Base-by-base conservation (phyloP, 2,329 filamentous ascomycete genomes). In the Aspergillus costaricaensis region DNA sequence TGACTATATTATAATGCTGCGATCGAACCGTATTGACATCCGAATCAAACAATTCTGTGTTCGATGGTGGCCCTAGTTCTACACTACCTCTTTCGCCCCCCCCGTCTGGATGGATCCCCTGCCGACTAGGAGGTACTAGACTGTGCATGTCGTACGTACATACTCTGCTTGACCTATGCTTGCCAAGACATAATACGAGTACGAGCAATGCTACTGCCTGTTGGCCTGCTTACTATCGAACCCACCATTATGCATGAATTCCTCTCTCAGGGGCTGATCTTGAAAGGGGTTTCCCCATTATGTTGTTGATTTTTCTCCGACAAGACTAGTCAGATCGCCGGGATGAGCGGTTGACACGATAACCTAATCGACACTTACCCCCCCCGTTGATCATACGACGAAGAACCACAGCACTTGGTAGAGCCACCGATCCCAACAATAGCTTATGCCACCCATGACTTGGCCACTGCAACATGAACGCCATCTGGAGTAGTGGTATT, bases 121-220 rank as follows among this genome's bases (percentile, higher is more conserved):
- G 12, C 32, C 47, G 30, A 30, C 47, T 50, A 50, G 52, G 39
- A 43, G 38, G n/a, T 43, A 55, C 52, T 55, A 44, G 53, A 39
- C 39, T 30, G 39, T 4, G n/a, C 30, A 30, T 55, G 41, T 44
- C 30, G 53, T 55, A 55, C 41, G 53, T 44, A 43, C 53, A 47
- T 47, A 5, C 32, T 17, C 44, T 44, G 25, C 25, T 50, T 19
- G 23, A 53, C 19, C 30, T 21, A 3, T 36, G 39, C n/a, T 55
- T 47, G 53, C 53, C 53, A 43, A 55, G 39, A 39, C 32, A 43
- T 36, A 47, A 55, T 55, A 55, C 53, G 53, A 55, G 53, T 55
- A 55, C 53, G 53, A 55, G 14, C 3, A n/a, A 27, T 39, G 25
- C 17, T 25, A 39, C 27, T 36, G 53, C 17, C 43, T 47, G 27